Evolutionary conservation across 495 filamentous ascomycete species (phyloP).

Genomic region (Talaromyces proteolyticus): DNA sequence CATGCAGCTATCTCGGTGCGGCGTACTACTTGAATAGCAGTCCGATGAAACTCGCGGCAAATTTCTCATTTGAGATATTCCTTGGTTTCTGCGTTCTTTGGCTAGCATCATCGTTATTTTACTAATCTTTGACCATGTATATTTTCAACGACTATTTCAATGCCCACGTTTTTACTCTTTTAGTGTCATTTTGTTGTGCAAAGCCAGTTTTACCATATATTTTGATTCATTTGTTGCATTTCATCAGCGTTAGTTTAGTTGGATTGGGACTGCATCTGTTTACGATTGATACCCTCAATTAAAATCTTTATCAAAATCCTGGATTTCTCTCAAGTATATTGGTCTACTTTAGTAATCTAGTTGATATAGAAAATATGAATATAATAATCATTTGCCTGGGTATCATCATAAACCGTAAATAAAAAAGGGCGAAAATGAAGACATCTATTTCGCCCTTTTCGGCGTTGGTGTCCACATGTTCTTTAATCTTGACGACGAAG

Average conservation of each 20-base stretch:
- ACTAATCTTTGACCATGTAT: too few relatives aligned
- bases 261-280: not conserved
- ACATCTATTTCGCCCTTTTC: slow-evolving; percentile 21
- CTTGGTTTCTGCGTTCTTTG: not conserved
- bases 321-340: too few relatives aligned
- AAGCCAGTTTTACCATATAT: too few relatives aligned
- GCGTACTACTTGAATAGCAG: slow-evolving; percentile 37
- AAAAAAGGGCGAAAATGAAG: not conserved
- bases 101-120: not conserved
- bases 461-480: slow-evolving; percentile 55
- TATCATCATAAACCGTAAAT: not conserved
- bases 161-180: too few relatives aligned
- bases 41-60: not conserved
- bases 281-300: not conserved
- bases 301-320: too few relatives aligned
- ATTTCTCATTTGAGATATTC: not conserved
- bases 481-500: slow-evolving; percentile 31
- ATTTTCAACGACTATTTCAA: too few relatives aligned
- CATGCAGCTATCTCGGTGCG: slow-evolving; percentile 54
- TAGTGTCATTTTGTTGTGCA: too few relatives aligned
- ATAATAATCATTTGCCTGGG: too few relatives aligned
- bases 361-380: too few relatives aligned
- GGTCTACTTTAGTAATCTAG: too few relatives aligned
- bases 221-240: not conserved
- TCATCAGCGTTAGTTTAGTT: not conserved